phyloP scores from a whole-genome alignment of 148 eudicot species.

The Fagopyrum esculentum region DNA sequence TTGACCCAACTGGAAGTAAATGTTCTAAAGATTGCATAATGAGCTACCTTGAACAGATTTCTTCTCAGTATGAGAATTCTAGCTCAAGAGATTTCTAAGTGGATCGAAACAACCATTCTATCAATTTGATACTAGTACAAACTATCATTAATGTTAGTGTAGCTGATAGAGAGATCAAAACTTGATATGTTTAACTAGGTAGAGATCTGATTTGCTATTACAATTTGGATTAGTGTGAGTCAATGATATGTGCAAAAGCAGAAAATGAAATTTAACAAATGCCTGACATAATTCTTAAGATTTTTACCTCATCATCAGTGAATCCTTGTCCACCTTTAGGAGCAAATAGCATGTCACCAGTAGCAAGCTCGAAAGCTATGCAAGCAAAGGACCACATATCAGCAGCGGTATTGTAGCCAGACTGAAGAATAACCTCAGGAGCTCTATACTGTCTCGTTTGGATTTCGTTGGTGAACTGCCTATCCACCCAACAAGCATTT shows the following conservation, averaged over 20 bases:
- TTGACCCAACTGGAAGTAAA: not conserved
- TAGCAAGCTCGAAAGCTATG: constrained; percentile 95
- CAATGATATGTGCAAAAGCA: not conserved
- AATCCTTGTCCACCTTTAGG: constrained; percentile 73
- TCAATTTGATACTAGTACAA: not conserved
- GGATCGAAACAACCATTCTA: not conserved
- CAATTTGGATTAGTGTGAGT: not conserved
- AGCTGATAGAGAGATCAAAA: not conserved
- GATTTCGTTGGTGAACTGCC: constrained; percentile 69
- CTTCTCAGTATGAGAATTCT: not conserved
- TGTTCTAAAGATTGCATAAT: not conserved
- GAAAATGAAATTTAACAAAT: not conserved
- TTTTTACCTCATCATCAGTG: constrained; percentile 83
- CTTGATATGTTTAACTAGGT: not conserved
- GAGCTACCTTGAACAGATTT: not conserved
- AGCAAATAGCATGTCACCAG: constrained; percentile 93
- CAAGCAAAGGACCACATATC: constrained; percentile 99
- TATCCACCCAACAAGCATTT: constrained; percentile 91
- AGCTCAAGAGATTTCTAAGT: not conserved
- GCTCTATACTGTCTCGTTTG: constrained; percentile 98
- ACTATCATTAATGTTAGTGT: not conserved
- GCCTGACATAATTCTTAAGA: not conserved
- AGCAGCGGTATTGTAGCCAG: constrained; percentile 66
- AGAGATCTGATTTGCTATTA: not conserved
- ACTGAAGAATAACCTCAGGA: constrained; percentile 83